Evolutionary conservation across 1,139 yeast species (phyloP).

Genomic region (Geotrichum fermentans): DNA sequence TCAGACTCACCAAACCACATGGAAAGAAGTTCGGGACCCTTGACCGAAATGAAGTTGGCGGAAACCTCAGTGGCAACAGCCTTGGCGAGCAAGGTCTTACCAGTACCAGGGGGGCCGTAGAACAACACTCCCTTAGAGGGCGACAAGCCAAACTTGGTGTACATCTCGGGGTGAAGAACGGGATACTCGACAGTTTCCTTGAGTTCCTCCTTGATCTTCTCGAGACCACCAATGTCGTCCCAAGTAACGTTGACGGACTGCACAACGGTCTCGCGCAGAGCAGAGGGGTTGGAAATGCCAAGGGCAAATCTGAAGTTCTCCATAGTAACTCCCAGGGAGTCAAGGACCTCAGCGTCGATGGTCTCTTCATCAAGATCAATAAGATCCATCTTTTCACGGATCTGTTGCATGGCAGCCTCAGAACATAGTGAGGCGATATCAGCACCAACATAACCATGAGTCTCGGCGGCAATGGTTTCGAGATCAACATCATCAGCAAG

Average conservation of each 20-base stretch:
- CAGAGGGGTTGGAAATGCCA: constrained; percentile 97
- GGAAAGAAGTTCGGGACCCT: constrained; percentile 94
- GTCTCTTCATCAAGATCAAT: constrained; percentile 97
- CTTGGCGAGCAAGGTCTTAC: constrained; percentile 94
- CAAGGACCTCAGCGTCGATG: constrained; percentile 94
- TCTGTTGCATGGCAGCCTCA: constrained; percentile 98
- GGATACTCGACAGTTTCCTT: constrained; percentile 99
- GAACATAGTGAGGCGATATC: constrained; percentile 91
- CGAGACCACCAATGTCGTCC: constrained; percentile 97
- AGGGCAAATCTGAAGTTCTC: constrained; percentile 97
- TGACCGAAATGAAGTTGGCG: constrained; percentile 92
- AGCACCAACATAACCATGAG: constrained; percentile 99
- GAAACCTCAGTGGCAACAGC: constrained; percentile 98
- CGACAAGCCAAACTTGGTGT: constrained; percentile 93
- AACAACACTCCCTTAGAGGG: constrained; percentile 97
- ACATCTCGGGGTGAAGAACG: constrained; percentile 96
- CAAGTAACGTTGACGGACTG: constrained; percentile 97
- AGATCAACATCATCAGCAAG: constrained; percentile 90
- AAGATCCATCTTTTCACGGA: constrained; percentile 98
- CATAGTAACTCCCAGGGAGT: constrained; percentile 96
- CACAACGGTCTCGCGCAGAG: constrained; percentile 97
- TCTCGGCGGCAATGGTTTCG: constrained; percentile 83
- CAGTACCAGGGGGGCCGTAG: constrained; percentile 99
- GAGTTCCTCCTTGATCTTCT: constrained; percentile 85
- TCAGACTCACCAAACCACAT: constrained; percentile 99